Percentiles rank a stretch among this genome's conserved stretches.
phyloP scores from a whole-genome alignment of 2,329 filamentous ascomycete genomes.

The Hypoxylon sp. region DNA sequence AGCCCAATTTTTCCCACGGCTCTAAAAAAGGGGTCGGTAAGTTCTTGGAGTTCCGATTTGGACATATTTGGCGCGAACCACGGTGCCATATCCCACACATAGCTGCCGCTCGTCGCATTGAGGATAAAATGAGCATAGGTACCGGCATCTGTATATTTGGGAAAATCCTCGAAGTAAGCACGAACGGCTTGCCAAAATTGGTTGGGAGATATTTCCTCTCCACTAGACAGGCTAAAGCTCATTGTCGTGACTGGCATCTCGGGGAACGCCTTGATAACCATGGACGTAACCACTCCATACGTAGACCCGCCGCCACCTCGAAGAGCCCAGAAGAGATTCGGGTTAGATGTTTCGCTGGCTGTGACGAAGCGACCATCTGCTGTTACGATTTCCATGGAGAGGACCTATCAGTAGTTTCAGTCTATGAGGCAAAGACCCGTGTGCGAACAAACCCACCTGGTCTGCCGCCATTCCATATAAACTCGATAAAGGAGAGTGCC shows the following conservation, averaged over 20 bases:
- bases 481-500: constrained; percentile 67
- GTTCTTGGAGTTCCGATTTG: constrained; percentile 44
- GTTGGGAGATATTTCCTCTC: constrained; percentile 50
- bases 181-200: constrained; percentile 54
- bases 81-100: constrained; percentile 52
- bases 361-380: constrained; percentile 63
- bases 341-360: constrained; percentile 60
- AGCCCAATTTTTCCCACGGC: constrained; percentile 50
- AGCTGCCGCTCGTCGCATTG: constrained; percentile 42
- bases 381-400: constrained; percentile 66
- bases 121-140: constrained; percentile 56
- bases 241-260: constrained; percentile 54
- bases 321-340: constrained; percentile 68
- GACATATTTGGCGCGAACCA: constrained; percentile 55
- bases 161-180: constrained; percentile 53
- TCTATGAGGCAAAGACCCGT: neutral
- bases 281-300: constrained; percentile 62
- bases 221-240: constrained; percentile 48
- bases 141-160: constrained; percentile 55
- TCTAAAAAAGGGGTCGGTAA: constrained; percentile 55
- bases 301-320: constrained; percentile 63
- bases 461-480: constrained; percentile 67
- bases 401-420: constrained; percentile 51
- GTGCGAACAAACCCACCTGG: constrained; percentile 51
- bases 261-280: constrained; percentile 57